Percentiles rank a stretch among this genome's conserved stretches.
phyloP scores from a whole-genome alignment of 2,329 filamentous ascomycete genomes.

The Verticillium tricorpus region DNA sequence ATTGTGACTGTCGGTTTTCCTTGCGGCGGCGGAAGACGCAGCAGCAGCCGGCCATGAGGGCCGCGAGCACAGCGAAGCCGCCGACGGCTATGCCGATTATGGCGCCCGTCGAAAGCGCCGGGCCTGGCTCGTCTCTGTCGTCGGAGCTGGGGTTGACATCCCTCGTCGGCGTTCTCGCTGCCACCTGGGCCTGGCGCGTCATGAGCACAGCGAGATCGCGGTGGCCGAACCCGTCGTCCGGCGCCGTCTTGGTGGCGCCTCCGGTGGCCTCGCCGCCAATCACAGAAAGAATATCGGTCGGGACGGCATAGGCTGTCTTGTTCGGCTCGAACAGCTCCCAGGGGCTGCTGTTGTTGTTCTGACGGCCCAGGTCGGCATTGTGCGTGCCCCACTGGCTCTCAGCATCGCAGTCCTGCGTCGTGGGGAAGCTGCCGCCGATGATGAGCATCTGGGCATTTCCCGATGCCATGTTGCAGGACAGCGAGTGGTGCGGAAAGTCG shows the following conservation, averaged over 20 bases:
- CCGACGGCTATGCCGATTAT: conserved; percentile 41
- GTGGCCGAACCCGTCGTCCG: conserved; percentile 43
- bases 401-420: conserved; percentile 45
- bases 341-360: conserved; percentile 36
- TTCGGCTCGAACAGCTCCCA: conserved; percentile 49
- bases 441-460: conserved; percentile 57
- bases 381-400: conserved; percentile 49
- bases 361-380: conserved; percentile 48
- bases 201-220: conserved; percentile 50
- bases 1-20: neutral
- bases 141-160: conserved; percentile 18
- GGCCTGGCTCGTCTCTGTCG: conserved; percentile 3
- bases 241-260: conserved; percentile 47
- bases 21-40: conserved; percentile 24
- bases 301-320: conserved; percentile 49
- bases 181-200: conserved; percentile 40
- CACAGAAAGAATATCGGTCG: conserved; percentile 41
- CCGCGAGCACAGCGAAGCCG: conserved; percentile 22
- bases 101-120: conserved; percentile 28
- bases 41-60: conserved; percentile 18
- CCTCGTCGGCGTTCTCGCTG: conserved; percentile 47
- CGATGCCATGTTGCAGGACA: conserved; percentile 52
- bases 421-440: conserved; percentile 55
- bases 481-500: conserved; percentile 45
- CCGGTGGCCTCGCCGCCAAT: conserved; percentile 48